Evolutionary conservation across 768 basidiomycete species (phyloP).

Genomic region (Tulasnella sp.): DNA sequence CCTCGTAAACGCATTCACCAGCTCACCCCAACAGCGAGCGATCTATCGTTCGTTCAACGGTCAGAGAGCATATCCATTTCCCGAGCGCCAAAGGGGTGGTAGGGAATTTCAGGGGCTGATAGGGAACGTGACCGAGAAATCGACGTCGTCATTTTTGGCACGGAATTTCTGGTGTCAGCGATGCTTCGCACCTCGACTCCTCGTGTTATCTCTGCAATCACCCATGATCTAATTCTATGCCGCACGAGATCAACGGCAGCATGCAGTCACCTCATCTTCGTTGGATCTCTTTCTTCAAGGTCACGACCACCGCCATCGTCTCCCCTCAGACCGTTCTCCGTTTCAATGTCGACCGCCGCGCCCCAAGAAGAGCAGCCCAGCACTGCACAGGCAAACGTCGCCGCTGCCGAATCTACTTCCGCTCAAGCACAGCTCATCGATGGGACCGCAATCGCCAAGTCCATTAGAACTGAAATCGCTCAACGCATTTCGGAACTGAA

Average conservation of each 20-base stretch:
- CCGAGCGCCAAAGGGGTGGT: not conserved
- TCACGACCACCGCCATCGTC: not conserved
- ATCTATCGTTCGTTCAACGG: not conserved
- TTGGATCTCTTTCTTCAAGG: not conserved
- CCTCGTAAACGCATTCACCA: not conserved
- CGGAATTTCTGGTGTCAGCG: not conserved
- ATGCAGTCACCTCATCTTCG: slow-evolving; percentile 2
- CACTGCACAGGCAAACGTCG: slow-evolving; percentile 4
- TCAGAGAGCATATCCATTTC: not conserved
- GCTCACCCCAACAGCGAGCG: not conserved
- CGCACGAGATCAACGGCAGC: not conserved
- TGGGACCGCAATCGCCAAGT: slow-evolving; percentile 83
- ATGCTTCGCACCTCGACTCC: slow-evolving; percentile 6
- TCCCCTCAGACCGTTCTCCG: not conserved
- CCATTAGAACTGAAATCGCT: slow-evolving; percentile 74
- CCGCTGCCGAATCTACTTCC: not conserved
- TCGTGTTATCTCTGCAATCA: slow-evolving; percentile 1
- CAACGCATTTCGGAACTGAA: slow-evolving; percentile 61
- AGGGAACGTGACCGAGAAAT: not conserved
- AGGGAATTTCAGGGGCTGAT: not conserved
- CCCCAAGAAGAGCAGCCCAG: slow-evolving; percentile 1
- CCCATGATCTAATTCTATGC: slow-evolving; percentile 9
- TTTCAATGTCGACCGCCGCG: slow-evolving; percentile 24
- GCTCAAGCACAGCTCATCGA: slow-evolving; percentile 55
- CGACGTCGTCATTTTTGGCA: slow-evolving; percentile 5